Conservation (phyloP, 257 asterid species). For the Primulina eburnea region DNA sequence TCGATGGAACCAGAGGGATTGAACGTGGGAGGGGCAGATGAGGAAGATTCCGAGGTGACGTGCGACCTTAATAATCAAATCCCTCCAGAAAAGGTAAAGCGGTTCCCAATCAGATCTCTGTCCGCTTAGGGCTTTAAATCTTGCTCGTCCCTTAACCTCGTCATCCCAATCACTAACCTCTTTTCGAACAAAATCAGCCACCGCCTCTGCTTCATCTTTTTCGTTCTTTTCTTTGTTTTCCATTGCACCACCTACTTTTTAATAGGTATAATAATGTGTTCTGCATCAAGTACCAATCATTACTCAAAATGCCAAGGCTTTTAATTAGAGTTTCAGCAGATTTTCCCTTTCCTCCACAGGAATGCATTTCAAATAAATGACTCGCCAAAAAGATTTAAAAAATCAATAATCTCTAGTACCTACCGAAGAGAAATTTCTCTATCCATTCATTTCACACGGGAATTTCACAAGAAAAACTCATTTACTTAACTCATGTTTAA, state of each 20-base stretch:
- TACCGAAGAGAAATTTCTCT: no score
- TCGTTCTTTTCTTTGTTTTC: conserved; percentile 3
- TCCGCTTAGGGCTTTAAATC: conserved; percentile 81
- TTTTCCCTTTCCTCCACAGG: no score
- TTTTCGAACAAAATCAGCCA: conserved; percentile 42
- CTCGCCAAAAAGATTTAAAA: no score
- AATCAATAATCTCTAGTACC: no score
- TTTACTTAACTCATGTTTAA: no score
- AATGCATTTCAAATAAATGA: no score
- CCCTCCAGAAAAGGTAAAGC: conserved; percentile 72
- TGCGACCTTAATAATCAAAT: conserved; percentile 62
- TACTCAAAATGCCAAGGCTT: background rate
- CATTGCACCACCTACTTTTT: background rate
- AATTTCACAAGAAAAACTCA: no score
- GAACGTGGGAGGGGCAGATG: conserved; percentile 58
- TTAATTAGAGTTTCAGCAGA: no score
- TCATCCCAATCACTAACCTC: conserved; percentile 77
- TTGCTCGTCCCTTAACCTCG: conserved; percentile 42
- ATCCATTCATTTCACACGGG: no score
- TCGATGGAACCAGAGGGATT: conserved; percentile 58
- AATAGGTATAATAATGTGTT: background rate
- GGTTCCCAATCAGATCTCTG: conserved; percentile 83
- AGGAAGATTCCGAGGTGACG: conserved; percentile 53
- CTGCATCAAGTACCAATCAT: background rate
- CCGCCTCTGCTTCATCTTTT: conserved; percentile 27